Base-by-base conservation (phyloP, 2,329 filamentous ascomycete species). In the Hypoxylon sp. region DNA sequence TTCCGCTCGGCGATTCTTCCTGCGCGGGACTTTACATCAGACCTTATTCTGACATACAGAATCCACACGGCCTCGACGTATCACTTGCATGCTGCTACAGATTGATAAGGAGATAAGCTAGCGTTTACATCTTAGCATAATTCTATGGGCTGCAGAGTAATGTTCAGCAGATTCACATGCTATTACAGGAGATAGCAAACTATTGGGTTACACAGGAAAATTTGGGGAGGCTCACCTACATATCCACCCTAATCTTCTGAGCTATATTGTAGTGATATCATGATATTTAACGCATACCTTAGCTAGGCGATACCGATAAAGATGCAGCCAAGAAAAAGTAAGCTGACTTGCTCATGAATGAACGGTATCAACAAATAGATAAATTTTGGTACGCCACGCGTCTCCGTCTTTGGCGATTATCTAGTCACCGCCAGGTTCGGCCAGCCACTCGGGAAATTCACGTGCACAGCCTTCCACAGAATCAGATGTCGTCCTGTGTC, bases 401-500 rank as follows among this genome's bases (percentile, higher is more conserved):
- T n/a, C n/a, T 46, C 43, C 38, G 23, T 30, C 23, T 28, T 14
- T 23, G 46, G n/a, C 17, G 46, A 23, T 60, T 43, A 14, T 28
- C 50, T 23, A 60, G 14, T 25, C 32, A 50, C 23, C 23, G 28
- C 45, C 23, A 30, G 34, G 46, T 17, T 60, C 25, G 49, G 58
- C 62, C 50, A 63, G 50, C 59, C 53, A 60, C 38, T 66, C 50
- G 63, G 62, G 55, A 45, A 55, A 34, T 45, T 65, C 45, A 49
- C 41, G 50, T 67, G 60, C 45, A 50, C 48, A 21, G 32, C 45
- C 45, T 51, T 10, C 21, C 17, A 32, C 11, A 14, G 13, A 34
- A 23, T 10, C n/a, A 41, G 43, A 17, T 36, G 13, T 51, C 9
- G 30, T 48, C 36, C 49, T 38, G 55, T 53, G 41, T 34, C 30